Percentiles rank a stretch among this genome's conserved stretches.
These are phyloP conservation scores for Colletotrichum navitas DNA, from an alignment of 2,329 filamentous ascomycete genomes.

Conservation along the genomic window DNA sequence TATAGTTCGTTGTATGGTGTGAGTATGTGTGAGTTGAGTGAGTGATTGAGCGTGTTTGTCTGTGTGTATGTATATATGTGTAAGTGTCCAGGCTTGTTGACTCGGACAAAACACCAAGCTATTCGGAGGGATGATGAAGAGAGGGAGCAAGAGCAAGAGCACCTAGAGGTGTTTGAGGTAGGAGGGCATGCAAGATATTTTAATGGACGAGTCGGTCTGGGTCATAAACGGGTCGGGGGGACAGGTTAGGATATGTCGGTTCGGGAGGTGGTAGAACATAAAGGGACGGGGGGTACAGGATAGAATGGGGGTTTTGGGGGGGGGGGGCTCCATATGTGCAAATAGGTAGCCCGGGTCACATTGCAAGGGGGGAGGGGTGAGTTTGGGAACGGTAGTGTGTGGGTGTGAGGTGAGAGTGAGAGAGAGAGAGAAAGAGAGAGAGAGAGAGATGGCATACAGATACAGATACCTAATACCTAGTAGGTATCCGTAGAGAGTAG, in stretches of 20 bases:
- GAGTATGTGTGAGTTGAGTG: neutral
- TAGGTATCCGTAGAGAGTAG: too few species aligned
- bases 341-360: constrained; percentile 23
- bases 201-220: constrained; percentile 39
- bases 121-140: constrained; percentile 7
- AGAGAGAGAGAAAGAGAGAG: neutral
- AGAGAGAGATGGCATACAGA: neutral
- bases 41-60: constrained; percentile 2
- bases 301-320: constrained; percentile 16
- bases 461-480: too few species aligned
- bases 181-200: constrained; percentile 40
- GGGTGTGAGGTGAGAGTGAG: constrained; percentile 9
- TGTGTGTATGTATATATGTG: neutral
- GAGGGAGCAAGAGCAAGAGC: neutral
- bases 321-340: constrained; percentile 37
- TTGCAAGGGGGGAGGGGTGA: neutral
- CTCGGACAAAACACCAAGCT: constrained; percentile 2
- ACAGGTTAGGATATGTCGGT: constrained; percentile 22
- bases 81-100: constrained; percentile 35
- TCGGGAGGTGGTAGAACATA: constrained; percentile 26
- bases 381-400: constrained; percentile 1
- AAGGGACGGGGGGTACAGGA: constrained; percentile 20
- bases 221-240: constrained; percentile 13
- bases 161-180: neutral
- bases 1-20: neutral